Base-by-base conservation (phyloP, 1,284 basidiomycete species). In the Ustilago shanxiensis region DNA sequence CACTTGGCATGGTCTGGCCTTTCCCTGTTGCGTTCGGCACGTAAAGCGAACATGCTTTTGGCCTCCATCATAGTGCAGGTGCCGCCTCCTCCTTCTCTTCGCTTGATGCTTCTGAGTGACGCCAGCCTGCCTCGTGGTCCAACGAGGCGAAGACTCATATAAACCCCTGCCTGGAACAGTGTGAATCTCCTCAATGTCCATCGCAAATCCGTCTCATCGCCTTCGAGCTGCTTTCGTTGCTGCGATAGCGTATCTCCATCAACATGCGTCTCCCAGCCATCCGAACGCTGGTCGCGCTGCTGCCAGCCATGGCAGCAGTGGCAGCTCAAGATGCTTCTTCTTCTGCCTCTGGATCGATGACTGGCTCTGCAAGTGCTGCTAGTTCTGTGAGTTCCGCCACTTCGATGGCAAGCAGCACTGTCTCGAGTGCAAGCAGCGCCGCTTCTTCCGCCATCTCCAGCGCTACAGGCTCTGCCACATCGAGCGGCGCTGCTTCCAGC, bases 281-380 rank as follows among this genome's bases (percentile, higher is more conserved):
- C 53, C 63, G 50, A 20, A 65, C 62, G 54, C 62, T 70, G 60
- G 67, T 60, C 18, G 52, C 63, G 26, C 60, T 75, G 37, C 56
- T 75, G 67, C 67, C 72, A 14, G 72, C 63, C 1, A 56, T 70
- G 28, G 63, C 60, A 31, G 66, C 60, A 5, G 72, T 75, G 47
- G 67, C 52, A 13, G 67, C 72, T n/a, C 72, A 74, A 26, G 54
- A 65, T 37, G 37, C 44, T 24, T 59, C 72, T n/a, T 55, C 72
- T 39, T 39, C 60, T 3, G 16, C 33, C 14, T 53, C 50, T 20
- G 44, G 51, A 18, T 20, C 60, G 13, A 20, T 44, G 10, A 14
- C 33, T 14, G 41, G 37, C 35, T 31, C 58, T 33, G 29, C 50
- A 1, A 41, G 44, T n/a, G 24, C 60, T 10, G 26, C 44, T 5